These are phyloP conservation scores for Claviceps humidiphila DNA, from an alignment of 2,329 filamentous ascomycete genomes.

Conservation along the genomic window DNA sequence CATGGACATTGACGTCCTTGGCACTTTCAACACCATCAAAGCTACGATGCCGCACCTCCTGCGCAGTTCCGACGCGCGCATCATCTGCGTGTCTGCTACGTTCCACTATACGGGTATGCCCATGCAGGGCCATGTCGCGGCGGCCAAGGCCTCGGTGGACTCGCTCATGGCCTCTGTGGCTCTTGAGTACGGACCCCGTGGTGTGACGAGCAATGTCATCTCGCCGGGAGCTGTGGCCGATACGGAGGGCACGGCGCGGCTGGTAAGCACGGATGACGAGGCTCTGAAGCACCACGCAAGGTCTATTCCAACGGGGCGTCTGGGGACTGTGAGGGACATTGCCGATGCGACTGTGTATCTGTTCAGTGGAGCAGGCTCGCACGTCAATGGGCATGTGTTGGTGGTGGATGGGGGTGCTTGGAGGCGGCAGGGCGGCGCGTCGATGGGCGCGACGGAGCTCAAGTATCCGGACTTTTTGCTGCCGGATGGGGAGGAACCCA, in stretches of 20 bases:
- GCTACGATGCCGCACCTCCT: slow-evolving; percentile 74
- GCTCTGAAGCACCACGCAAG: slow-evolving; percentile 22
- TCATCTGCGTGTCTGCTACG: slow-evolving; percentile 81
- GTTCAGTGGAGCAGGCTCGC: slow-evolving; percentile 75
- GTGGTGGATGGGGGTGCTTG: slow-evolving; percentile 56
- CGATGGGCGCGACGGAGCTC: slow-evolving; percentile 35
- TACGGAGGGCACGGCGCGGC: slow-evolving; percentile 67
- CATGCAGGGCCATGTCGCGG: slow-evolving; percentile 77
- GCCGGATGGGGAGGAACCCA: slow-evolving; percentile 17
- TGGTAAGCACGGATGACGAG: slow-evolving; percentile 29
- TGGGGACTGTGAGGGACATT: slow-evolving; percentile 74
- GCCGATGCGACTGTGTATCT: slow-evolving; percentile 84
- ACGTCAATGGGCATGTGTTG: slow-evolving; percentile 69
- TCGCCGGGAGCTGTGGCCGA: slow-evolving; percentile 74
- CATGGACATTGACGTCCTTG: slow-evolving; percentile 90
- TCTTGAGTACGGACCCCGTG: slow-evolving; percentile 80
- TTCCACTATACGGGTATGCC: slow-evolving; percentile 83
- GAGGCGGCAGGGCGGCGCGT: slow-evolving; percentile 34
- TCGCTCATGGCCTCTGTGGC: slow-evolving; percentile 66
- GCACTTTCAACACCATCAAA: slow-evolving; percentile 90
- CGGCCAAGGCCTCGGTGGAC: slow-evolving; percentile 85
- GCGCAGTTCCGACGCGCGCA: slow-evolving; percentile 62
- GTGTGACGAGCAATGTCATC: slow-evolving; percentile 79
- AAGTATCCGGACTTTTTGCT: slow-evolving; percentile 39
- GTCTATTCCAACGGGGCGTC: slow-evolving; percentile 58